Conservation (phyloP, 148 eudicot species). For the Chenopodium suecicum region DNA sequence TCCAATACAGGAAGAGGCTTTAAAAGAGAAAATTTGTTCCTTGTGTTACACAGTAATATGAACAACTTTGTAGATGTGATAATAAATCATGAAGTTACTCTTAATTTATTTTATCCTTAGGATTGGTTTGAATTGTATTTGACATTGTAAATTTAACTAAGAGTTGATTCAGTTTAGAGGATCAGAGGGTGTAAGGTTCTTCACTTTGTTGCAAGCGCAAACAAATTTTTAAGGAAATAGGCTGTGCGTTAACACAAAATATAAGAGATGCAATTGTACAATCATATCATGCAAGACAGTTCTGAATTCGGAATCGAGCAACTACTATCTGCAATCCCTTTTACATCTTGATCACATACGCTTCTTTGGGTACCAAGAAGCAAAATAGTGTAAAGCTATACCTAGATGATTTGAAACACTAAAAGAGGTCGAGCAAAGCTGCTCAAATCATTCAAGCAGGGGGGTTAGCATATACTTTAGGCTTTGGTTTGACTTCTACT, state of each 20-base stretch:
- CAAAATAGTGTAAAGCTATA: conserved; percentile 23
- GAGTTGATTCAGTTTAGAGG: too few species aligned
- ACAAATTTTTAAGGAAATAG: neutral
- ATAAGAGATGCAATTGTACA: neutral
- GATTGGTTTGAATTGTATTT: too few species aligned
- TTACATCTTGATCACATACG: conserved; percentile 26
- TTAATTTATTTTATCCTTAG: too few species aligned
- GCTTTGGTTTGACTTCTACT: conserved; percentile 97
- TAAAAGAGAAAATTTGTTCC: too few species aligned
- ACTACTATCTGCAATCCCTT: conserved; percentile 3
- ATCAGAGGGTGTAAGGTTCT: too few species aligned
- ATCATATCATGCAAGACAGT: neutral
- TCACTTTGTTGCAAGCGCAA: too few species aligned
- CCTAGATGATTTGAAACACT: conserved; percentile 16
- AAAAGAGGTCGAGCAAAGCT: conserved; percentile 9
- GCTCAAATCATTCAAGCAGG: conserved; percentile 39
- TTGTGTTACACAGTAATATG: too few species aligned
- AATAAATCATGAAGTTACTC: too few species aligned
- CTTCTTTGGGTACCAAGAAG: conserved; percentile 25
- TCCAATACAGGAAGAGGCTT: too few species aligned
- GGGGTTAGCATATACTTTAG: conserved; percentile 70
- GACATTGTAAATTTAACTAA: too few species aligned
- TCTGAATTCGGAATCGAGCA: neutral
- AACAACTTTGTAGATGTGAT: too few species aligned
- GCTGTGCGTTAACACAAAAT: neutral